Base-by-base conservation (phyloP, 208 protist genomes). In the Leishmania gerbilli region DNA sequence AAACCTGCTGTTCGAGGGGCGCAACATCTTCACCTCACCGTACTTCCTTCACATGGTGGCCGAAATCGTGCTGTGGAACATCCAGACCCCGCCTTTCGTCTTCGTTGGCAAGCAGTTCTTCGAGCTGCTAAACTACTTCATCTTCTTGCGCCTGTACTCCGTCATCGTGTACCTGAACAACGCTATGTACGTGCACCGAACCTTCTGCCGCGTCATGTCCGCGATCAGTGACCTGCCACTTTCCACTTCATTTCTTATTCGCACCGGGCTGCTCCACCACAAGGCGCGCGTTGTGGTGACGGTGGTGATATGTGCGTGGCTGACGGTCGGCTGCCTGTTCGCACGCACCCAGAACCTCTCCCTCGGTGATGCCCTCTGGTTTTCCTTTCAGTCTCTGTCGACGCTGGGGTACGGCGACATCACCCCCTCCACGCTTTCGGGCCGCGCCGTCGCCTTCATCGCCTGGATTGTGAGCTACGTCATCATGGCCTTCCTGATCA, bases 381-480 rank as follows among this genome's bases (percentile, higher is more conserved):
- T 93, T 79, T 86, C 87, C 49, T 96, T 96, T 68, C 90, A 96
- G 82, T 89, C 94, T 7, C 78, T 96, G 65, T 79, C 90, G 64
- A 95, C 92, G 42, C 77, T 97, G 34, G 92, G 92, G 40, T 96
- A 96, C 84, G 92, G 94, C 71, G 92, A 97, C 86, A 75, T 90
- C 71, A 91, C 91, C 55, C 90, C 94, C 8, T 62, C 85, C 55
- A 93, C 87, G 8, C 68, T 88, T 37, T 60, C 81, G 21, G 92
- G 91, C 47, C 84, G 88, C 49, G 58, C 84, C 27, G 88, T 97
- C 37, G 78, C 79, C 55, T 77, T 88, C 53, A 81, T 95, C 40
- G 86, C 88, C 78, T 93, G 89, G 85, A 78, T 92, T 27, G 79
- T 89, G 34, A 78, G 86, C 62, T 94, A 94, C 84, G 64, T 84